Evolutionary conservation across 305 asterid genomes (phyloP), one percentile per base, ranked within the genome.

Genomic region (Lippia alba): DNA sequence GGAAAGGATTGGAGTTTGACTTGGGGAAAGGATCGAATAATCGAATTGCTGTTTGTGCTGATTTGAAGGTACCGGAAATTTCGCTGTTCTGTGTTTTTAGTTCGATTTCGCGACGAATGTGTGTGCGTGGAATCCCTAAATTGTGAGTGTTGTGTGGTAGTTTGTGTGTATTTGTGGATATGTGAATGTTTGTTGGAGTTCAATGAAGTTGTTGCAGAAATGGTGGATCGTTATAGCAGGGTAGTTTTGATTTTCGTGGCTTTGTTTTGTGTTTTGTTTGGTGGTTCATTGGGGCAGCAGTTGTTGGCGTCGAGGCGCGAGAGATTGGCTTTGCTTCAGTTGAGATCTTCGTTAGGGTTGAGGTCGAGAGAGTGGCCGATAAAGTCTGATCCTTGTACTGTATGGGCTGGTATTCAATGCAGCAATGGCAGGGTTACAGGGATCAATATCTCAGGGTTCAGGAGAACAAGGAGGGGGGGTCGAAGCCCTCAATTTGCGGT

Each of bases 381-480:
- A 68, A 92, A 85, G 69, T 69, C 83, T 12, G 84, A 92, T 72
- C 96, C 96, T 3, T 92, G 98, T 69, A 17, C 80, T 16, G 63
- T 74, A 8, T 92, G 96, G 98, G 70, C 40, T 4, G 98, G 98
- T 41, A 61, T 92, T 6, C 74, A 75, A 10, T 92, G 98, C 82
- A 61, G 12, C 16, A 76, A 84, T 74, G 96, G 90, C 55, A 67
- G 81, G 44, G 89, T 92, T 33, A 81, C 79, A 8, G 87, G 77
- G 33, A 85, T 90, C 66, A 76, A 78, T 20, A 72, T 92, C 40
- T 88, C 92, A 10, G 89, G 92, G 49, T 80, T 92, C 56, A 79
- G 73, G 80, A 82, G 98, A 73, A 90, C 91, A 12, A 71, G 90
- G 57, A 32, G 39, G n/a, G 96, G 91, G 57, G 62, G 67, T 30